Evolutionary conservation across 2,329 filamentous ascomycete genomes (phyloP).

Genomic region (Pleoardoris graminearum): DNA sequence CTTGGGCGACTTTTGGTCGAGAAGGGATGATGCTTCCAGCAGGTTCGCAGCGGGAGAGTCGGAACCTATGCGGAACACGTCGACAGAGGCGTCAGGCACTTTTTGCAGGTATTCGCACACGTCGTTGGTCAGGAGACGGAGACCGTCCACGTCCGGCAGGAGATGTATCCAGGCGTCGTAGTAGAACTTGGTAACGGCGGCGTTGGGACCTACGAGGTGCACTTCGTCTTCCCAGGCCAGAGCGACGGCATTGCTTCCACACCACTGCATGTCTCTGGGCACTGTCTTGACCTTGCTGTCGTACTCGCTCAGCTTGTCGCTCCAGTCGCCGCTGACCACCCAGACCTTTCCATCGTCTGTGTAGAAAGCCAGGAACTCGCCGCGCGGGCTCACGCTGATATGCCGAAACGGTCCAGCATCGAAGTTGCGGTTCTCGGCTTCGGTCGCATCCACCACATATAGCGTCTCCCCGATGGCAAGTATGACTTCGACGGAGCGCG

Average conservation of each 20-base stretch:
- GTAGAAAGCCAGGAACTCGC: constrained; percentile 84
- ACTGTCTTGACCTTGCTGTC: constrained; percentile 82
- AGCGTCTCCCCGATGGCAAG: constrained; percentile 83
- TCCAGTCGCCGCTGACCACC: constrained; percentile 94
- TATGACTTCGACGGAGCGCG: constrained; percentile 88
- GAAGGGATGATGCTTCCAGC: constrained; percentile 85
- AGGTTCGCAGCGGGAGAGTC: constrained; percentile 90
- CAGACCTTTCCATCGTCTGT: constrained; percentile 81
- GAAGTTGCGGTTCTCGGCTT: constrained; percentile 87
- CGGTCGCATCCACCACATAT: constrained; percentile 82
- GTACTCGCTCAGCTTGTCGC: constrained; percentile 88
- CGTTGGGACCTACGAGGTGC: constrained; percentile 85
- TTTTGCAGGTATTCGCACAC: constrained; percentile 98
- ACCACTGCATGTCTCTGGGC: constrained; percentile 92
- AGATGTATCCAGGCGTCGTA: constrained; percentile 92
- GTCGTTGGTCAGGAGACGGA: constrained; percentile 86
- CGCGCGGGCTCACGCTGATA: constrained; percentile 88
- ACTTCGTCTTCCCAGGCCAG: constrained; percentile 98
- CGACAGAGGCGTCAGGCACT: constrained; percentile 81
- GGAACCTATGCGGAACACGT: constrained; percentile 86
- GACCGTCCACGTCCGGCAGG: constrained; percentile 85
- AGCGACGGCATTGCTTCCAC: constrained; percentile 89
- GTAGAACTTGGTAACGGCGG: constrained; percentile 75
- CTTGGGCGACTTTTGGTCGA: constrained; percentile 93
- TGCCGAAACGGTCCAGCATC: constrained; percentile 92